Percentiles rank a stretch among this genome's conserved stretches.
Conservation (phyloP, 306 rosid genomes). For the Medicago lupulina region DNA sequence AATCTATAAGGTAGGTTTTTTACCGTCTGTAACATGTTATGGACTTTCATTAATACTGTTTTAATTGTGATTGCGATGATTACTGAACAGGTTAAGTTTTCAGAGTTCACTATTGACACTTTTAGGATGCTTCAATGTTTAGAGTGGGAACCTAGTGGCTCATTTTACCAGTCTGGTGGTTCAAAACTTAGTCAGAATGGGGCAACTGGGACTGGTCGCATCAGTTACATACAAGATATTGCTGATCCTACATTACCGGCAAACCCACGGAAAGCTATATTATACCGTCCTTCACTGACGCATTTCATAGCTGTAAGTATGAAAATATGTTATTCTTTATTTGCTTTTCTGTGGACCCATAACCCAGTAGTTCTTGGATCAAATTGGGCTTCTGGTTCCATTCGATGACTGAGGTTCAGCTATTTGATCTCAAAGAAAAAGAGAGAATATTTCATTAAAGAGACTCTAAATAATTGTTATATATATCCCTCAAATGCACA, state of each 20-base stretch:
- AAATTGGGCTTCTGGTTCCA: neutral
- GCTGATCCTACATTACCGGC: conserved; percentile 89
- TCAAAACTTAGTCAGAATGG: conserved; percentile 75
- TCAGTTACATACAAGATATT: conserved; percentile 77
- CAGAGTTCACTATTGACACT: conserved; percentile 92
- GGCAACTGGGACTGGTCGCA: conserved; percentile 62
- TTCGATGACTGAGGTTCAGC: neutral
- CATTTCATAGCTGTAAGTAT: conserved; percentile 92
- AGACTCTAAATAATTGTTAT: conserved; percentile 2
- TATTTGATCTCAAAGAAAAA: conserved; percentile 15
- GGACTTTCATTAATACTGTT: conserved; percentile 25
- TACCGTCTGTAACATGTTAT: conserved; percentile 28
- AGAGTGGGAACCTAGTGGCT: conserved; percentile 99
- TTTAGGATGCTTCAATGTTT: conserved; percentile 95
- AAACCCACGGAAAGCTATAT: conserved; percentile 87
- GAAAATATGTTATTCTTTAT: conserved; percentile 21
- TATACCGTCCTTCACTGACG: conserved; percentile 81
- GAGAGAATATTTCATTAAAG: neutral
- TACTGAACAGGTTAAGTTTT: conserved; percentile 78
- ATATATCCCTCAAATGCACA: conserved; percentile 1
- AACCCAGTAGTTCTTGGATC: neutral
- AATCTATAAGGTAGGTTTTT: neutral
- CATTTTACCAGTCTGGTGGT: conserved; percentile 68
- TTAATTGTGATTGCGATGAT: conserved; percentile 17
- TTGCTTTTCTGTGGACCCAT: conserved; percentile 30